Base-by-base conservation (phyloP, 2,329 filamentous ascomycete species). In the Ceratocystis variospora region DNA sequence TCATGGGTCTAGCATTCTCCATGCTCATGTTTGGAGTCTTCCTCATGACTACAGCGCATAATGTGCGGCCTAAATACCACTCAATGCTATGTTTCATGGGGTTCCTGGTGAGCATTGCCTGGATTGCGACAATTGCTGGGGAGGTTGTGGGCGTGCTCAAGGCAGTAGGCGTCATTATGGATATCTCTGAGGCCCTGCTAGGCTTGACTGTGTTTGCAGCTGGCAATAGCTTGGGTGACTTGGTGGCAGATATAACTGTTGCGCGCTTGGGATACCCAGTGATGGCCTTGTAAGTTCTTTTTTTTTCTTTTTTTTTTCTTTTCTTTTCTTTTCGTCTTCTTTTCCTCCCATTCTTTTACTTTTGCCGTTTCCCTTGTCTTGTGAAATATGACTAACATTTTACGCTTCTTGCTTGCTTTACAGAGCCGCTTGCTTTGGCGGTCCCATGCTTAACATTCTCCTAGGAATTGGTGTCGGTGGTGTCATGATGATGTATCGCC, bases 61-160 rank as follows among this genome's bases (percentile, higher is more conserved):
- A 83, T 62, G 81, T 80, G 44, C 85, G 87, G 37, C 88, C 89
- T 0, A 84, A 81, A 69, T 89, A 89, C 75, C 87, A 92, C 68
- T 87, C 87, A 62, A 73, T 93, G 28, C 80, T 97, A 59, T 96
- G 91, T 73, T 90, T 96, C 72, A 78, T 95, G 45, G 94, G 95
- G 5, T 99, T 99, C 73, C 79, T 88, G 7, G 95, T 97, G 67
- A 86, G 88, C 69, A 94, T 97, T 67, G 88, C 90, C 28, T 99
- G 95, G 94, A 96, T 97, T 71, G 94, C 90, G 48, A 94, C 90
- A 1, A 91, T 99, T 71, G 93, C 94, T 1, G 90, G 90, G 45
- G 93, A 99, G 77, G 94, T 99, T 4, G 94, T 99, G 4, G 92
- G 90, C 41, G 88, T 96, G 5, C 81, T 99, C 69, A 97, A 99